These are phyloP conservation scores for Fusarium beomiforme DNA, from an alignment of 2,329 filamentous ascomycete genomes.

Conservation along the genomic window DNA sequence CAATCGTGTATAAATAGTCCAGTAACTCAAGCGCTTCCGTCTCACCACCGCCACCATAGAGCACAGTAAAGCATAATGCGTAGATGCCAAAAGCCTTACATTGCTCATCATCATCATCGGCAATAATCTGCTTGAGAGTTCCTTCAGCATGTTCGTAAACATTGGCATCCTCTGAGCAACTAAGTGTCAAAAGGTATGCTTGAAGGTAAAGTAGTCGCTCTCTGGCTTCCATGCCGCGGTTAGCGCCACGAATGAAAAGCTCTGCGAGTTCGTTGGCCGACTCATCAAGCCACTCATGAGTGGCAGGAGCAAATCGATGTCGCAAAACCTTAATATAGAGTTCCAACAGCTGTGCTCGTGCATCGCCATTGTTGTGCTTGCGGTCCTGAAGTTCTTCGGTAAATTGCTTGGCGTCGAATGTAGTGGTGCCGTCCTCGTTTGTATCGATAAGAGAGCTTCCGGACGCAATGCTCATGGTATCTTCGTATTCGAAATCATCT, in stretches of 20 bases:
- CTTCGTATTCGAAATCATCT: conserved; percentile 60
- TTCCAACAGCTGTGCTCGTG: conserved; percentile 64
- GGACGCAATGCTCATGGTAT: conserved; percentile 55
- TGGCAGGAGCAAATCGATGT: conserved; percentile 46
- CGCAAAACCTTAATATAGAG: conserved; percentile 64
- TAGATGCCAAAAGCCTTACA: conserved; percentile 76
- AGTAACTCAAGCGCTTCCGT: conserved; percentile 77
- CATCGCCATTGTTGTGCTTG: conserved; percentile 79
- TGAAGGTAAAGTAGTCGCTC: conserved; percentile 78
- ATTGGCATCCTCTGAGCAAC: conserved; percentile 69
- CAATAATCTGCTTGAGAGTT: conserved; percentile 49
- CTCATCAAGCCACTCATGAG: conserved; percentile 61
- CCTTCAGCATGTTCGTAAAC: conserved; percentile 45
- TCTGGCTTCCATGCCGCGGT: conserved; percentile 71
- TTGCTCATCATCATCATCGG: conserved; percentile 70
- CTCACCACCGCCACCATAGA: conserved; percentile 78
- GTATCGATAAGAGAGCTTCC: conserved; percentile 57
- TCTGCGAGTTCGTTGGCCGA: conserved; percentile 67
- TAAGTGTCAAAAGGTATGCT: conserved; percentile 75
- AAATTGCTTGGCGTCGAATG: conserved; percentile 69
- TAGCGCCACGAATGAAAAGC: conserved; percentile 76
- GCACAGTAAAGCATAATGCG: conserved; percentile 74
- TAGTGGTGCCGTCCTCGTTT: conserved; percentile 73
- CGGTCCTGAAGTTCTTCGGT: conserved; percentile 77
- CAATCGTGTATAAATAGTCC: conserved; percentile 79